A percentile compares a stretch with the other conserved stretches of the same genome.
These are phyloP conservation scores for Dissoconium aciculare DNA, from an alignment of 2,329 filamentous ascomycete species.

Conservation along the genomic window DNA sequence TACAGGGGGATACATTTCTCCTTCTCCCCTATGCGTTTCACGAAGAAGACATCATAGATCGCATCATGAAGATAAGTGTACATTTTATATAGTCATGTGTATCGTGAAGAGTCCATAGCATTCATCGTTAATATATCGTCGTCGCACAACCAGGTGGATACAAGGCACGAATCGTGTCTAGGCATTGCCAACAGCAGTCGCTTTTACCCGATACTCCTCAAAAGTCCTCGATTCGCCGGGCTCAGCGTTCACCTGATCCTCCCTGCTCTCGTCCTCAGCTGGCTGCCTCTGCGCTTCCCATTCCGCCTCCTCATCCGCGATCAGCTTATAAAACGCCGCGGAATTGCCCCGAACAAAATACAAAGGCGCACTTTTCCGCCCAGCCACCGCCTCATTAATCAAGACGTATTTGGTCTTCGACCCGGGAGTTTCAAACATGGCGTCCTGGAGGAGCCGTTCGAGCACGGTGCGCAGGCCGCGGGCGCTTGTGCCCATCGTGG, in stretches of 20 bases:
- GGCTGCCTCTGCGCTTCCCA: constrained; percentile 29
- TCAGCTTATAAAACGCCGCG: constrained; percentile 24
- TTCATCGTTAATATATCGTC: too few relatives aligned
- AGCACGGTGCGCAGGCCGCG: constrained; percentile 34
- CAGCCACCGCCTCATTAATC: constrained; percentile 32
- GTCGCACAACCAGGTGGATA: too few relatives aligned
- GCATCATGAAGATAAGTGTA: too few relatives aligned
- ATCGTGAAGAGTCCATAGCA: constrained; percentile 4
- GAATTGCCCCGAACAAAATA: constrained; percentile 31
- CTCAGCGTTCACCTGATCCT: constrained; percentile 17
- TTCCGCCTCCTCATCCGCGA: constrained; percentile 31
- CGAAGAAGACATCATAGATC: too few relatives aligned
- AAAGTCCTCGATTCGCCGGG: constrained; percentile 25
- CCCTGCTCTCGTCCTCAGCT: constrained; percentile 16
- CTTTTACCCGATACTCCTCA: constrained; percentile 34
- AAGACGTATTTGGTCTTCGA: constrained; percentile 32
- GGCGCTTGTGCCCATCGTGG: constrained; percentile 56
- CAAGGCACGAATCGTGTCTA: constrained; percentile 2
- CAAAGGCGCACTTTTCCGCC: constrained; percentile 27
- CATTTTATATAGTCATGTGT: not conserved
- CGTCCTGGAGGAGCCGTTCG: constrained; percentile 31
- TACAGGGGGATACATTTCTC: too few relatives aligned
- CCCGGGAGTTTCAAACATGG: constrained; percentile 36
- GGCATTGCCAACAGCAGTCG: constrained; percentile 22
- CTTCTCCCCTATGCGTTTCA: too few relatives aligned